Evolutionary conservation across 345 rosid species (phyloP).

Genomic region (Fremontodendron californicum): DNA sequence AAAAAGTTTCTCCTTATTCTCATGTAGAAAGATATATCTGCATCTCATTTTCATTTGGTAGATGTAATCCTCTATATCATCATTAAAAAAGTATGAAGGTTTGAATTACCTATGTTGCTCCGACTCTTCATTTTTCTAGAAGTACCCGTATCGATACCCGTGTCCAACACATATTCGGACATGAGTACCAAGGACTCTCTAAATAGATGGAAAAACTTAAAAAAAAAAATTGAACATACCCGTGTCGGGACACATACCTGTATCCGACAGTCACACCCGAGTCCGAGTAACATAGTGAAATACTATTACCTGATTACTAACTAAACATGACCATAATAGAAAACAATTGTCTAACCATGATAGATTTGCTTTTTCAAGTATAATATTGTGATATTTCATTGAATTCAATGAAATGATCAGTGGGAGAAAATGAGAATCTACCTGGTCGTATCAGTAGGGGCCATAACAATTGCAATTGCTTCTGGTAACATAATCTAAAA

Average conservation of each 20-base stretch:
- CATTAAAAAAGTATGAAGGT: too few species aligned
- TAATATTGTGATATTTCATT: not conserved
- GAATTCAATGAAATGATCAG: conserved; percentile 2
- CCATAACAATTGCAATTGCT: conserved; percentile 96
- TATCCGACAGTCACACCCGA: too few species aligned
- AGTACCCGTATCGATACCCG: too few species aligned
- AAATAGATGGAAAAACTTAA: too few species aligned
- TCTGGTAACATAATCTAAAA: conserved; percentile 87
- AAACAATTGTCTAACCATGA: not conserved
- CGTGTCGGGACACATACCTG: too few species aligned
- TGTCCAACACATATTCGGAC: too few species aligned
- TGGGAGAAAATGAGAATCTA: conserved; percentile 16
- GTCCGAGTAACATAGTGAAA: too few species aligned
- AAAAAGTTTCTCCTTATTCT: not conserved
- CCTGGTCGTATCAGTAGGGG: conserved; percentile 87
- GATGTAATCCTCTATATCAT: not conserved
- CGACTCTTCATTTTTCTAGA: too few species aligned
- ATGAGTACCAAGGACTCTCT: too few species aligned
- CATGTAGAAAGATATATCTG: not conserved
- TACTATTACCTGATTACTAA: not conserved
- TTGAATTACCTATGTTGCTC: too few species aligned
- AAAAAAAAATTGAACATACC: too few species aligned
- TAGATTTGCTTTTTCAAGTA: not conserved
- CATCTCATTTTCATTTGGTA: not conserved
- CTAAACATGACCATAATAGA: not conserved